Base-by-base conservation (phyloP, 305 asterid species). In the Striga hermonthica region DNA sequence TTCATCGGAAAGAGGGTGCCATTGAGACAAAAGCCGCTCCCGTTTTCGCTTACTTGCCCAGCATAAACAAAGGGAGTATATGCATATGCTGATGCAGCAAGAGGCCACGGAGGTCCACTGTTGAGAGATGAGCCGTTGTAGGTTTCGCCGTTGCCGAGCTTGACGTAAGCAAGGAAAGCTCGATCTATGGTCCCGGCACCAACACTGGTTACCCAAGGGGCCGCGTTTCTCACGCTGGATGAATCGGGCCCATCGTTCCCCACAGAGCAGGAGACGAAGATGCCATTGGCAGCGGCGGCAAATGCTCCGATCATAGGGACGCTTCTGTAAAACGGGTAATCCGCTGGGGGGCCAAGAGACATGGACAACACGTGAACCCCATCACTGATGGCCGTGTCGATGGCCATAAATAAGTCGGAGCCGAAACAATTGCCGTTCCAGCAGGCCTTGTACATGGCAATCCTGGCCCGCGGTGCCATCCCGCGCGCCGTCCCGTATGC, bases 181-280 rank as follows among this genome's bases (percentile, higher is more conserved):
- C 95, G 73, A 37, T 87, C 95, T 2, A 87, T 58, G 0, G 89
- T 87, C 0, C 95, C 91, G 0, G 95, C 91, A 0, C 95, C 95
- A 4, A 84, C 89, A 0, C 91, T 84, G 83, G 83, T 79, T 5
- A 84, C 84, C 95, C 95, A 87, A 0, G 92, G 92, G 16, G 90
- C 95, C 1, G 72, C 70, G 68, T 87, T 87, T 1, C 84, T 83
- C 1, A 87, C 0, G 92, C 76, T 5, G 77, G 74, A 41, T 69
- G 77, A 0, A 72, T n/a, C 55, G 2, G 95, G 95, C 0, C 95
- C 95, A 39, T 81, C 77, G 40, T 87, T 85, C 3, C 95, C 95
- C 0, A 90, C 95, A 0, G 92, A 83, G 58, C 92, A 87, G 0
- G 95, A 85, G 9, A 87, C 92, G n/a, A 87, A 65, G 11, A 87